A percentile compares a stretch with the other conserved stretches of the same genome.
phyloP scores from a whole-genome alignment of 768 basidiomycete genomes.

The Mycena chlorophos region DNA sequence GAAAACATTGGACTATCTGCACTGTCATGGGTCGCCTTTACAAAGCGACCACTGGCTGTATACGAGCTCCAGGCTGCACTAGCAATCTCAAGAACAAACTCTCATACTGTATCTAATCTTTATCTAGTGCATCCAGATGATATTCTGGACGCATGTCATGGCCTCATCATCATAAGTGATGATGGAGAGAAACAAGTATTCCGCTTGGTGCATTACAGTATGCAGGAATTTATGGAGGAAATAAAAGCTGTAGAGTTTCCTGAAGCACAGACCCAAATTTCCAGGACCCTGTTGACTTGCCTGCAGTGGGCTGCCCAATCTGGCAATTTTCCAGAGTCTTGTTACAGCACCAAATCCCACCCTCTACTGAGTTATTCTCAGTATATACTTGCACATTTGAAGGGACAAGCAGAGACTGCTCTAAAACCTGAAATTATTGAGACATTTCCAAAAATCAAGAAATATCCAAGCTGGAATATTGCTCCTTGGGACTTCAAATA shows the following conservation, averaged over 20 bases:
- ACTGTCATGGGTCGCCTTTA: neutral
- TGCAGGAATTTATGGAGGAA: too few relatives aligned
- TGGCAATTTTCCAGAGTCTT: neutral
- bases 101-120: too few relatives aligned
- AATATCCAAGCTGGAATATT: neutral
- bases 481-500: too few relatives aligned
- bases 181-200: too few relatives aligned
- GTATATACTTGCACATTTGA: neutral
- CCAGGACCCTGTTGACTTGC: too few relatives aligned
- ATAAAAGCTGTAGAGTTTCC: too few relatives aligned
- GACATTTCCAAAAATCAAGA: neutral
- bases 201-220: too few relatives aligned
- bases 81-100: neutral
- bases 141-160: too few relatives aligned
- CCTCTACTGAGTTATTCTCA: neutral
- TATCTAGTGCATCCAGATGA: too few relatives aligned
- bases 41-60: neutral
- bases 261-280: too few relatives aligned
- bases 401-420: neutral
- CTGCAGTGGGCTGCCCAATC: neutral
- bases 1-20: neutral
- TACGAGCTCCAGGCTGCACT: neutral
- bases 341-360: neutral
- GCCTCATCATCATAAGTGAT: too few relatives aligned
- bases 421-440: neutral